A percentile compares a stretch with the other conserved stretches of the same genome.
Evolutionary conservation across 768 basidiomycete species (phyloP).

Genomic region (Pleurotus djamor): DNA sequence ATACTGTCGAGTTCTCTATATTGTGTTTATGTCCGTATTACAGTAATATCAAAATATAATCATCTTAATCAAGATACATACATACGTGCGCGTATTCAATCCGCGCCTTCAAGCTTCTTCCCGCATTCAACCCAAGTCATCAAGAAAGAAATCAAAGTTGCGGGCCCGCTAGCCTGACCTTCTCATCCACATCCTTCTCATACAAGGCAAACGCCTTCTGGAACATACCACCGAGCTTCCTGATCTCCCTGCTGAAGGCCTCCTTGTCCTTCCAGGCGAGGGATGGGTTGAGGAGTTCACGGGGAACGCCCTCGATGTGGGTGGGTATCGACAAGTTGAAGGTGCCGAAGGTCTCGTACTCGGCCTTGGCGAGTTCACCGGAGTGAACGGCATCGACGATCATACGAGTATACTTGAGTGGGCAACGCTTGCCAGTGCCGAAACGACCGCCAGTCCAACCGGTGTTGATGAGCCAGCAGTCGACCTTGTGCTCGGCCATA

Average conservation of each 20-base stretch:
- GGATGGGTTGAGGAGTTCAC: constrained; percentile 86
- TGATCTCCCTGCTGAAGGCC: constrained; percentile 85
- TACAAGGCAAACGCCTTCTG: constrained; percentile 91
- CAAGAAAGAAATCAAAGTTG: constrained; percentile 25
- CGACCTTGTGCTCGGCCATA: constrained; percentile 85
- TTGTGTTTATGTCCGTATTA: background rate
- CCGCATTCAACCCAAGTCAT: background rate
- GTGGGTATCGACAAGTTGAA: constrained; percentile 90
- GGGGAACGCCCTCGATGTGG: constrained; percentile 79
- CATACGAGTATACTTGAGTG: constrained; percentile 91
- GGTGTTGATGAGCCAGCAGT: constrained; percentile 99
- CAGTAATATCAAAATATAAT: background rate
- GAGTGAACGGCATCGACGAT: constrained; percentile 98
- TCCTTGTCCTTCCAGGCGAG: constrained; percentile 88
- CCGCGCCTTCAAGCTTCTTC: too few species aligned
- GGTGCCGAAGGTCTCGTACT: constrained; percentile 80
- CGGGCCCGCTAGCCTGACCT: constrained; percentile 84
- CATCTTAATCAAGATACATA: background rate
- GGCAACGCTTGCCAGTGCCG: constrained; percentile 91
- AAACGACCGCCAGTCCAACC: constrained; percentile 96
- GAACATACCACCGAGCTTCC: constrained; percentile 93
- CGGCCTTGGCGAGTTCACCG: constrained; percentile 83
- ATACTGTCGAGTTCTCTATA: background rate
- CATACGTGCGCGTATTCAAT: background rate
- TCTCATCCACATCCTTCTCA: constrained; percentile 78